A percentile compares a stretch with the other conserved stretches of the same genome.
Evolutionary conservation across 345 rosid species (phyloP).

Genomic region (Zanthoxylum bungeanum): DNA sequence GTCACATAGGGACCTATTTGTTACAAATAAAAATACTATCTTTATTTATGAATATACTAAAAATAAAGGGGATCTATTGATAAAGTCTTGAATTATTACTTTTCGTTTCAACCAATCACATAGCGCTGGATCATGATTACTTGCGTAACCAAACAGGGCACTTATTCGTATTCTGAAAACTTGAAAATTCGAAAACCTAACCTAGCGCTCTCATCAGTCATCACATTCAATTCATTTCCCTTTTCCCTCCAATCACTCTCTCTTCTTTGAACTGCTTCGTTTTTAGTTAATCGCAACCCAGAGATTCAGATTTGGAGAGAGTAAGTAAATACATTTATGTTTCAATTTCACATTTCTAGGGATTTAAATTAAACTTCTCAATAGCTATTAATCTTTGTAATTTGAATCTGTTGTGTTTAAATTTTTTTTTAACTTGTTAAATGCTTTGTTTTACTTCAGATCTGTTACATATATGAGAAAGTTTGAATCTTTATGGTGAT

Average conservation of each 20-base stretch:
- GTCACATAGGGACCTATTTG: no score
- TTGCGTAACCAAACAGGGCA: background rate
- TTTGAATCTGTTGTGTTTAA: background rate
- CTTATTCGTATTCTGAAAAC: background rate
- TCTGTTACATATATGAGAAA: background rate
- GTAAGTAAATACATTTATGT: background rate
- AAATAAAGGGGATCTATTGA: background rate
- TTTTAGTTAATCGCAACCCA: background rate
- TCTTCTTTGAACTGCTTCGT: background rate
- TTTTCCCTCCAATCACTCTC: background rate
- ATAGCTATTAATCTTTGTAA: background rate
- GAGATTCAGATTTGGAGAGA: constrained; percentile 2
- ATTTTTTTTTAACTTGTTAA: background rate
- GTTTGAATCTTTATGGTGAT: background rate
- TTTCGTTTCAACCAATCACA: background rate
- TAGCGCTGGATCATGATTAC: background rate
- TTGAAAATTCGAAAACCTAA: constrained; percentile 1
- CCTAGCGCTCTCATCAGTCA: background rate
- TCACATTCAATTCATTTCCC: background rate
- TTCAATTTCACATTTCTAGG: background rate
- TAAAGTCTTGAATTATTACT: background rate
- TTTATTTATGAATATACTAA: no score
- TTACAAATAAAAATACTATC: no score
- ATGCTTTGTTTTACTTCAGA: constrained; percentile 8
- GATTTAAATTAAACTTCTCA: background rate